Conservation (phyloP, 2,329 filamentous ascomycete species). For the Blastomyces gilchristii region DNA sequence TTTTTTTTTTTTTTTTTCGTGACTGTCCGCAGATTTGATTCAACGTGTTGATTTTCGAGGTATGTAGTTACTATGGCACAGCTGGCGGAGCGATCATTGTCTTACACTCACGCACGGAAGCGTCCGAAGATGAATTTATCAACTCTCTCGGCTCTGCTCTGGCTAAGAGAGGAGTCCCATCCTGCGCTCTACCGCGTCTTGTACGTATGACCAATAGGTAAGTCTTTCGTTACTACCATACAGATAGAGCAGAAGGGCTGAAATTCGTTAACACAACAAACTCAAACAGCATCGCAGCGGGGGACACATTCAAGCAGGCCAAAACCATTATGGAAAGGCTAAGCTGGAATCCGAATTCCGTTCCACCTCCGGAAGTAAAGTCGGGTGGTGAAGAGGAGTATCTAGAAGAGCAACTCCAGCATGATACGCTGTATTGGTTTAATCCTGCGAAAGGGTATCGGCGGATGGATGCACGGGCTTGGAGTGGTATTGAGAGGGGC, state of each 20-base stretch:
- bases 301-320: conserved; percentile 43
- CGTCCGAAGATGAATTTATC: conserved; percentile 30
- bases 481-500: conserved; percentile 35
- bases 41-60: conserved; percentile 34
- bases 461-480: conserved; percentile 29
- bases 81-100: conserved; percentile 69
- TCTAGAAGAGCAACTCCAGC: conserved; percentile 11
- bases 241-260: not conserved
- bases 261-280: not conserved
- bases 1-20: not conserved
- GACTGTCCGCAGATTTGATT: not conserved
- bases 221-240: conserved; percentile 12
- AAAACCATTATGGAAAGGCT: conserved; percentile 37
- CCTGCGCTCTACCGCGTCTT: conserved; percentile 39
- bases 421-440: conserved; percentile 37
- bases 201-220: conserved; percentile 39
- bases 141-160: conserved; percentile 29
- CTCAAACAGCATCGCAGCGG: conserved; percentile 26
- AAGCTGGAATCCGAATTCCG: conserved; percentile 26
- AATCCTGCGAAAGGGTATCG: conserved; percentile 32
- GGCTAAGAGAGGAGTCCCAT: conserved; percentile 37
- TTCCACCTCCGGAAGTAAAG: not conserved
- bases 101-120: conserved; percentile 28
- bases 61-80: conserved; percentile 71
- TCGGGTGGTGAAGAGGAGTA: not conserved